Evolutionary conservation across 2,329 filamentous ascomycete species (phyloP).

Genomic region (Sporothrix pallida): DNA sequence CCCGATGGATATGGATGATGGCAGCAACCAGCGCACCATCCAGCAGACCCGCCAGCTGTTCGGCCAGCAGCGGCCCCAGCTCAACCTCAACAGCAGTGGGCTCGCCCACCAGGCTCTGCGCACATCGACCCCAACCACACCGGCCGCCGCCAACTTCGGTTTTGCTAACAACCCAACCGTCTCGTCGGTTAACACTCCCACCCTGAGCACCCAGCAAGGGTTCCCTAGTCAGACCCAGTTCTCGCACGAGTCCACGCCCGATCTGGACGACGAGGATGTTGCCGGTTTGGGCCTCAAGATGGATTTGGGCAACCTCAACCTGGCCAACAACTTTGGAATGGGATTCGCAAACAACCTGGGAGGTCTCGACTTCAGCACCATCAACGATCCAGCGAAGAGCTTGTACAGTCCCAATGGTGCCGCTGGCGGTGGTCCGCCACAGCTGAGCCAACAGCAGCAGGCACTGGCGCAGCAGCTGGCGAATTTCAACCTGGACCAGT

Average conservation of each 20-base stretch:
- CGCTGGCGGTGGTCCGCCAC: conserved; percentile 45
- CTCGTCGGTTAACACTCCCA: conserved; percentile 95
- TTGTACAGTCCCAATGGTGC: conserved; percentile 85
- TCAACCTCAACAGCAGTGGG: conserved; percentile 80
- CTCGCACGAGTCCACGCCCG: conserved; percentile 57
- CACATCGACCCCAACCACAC: conserved; percentile 85
- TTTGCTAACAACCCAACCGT: conserved; percentile 94
- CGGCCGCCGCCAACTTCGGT: conserved; percentile 75
- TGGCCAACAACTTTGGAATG: conserved; percentile 55
- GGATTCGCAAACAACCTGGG: conserved; percentile 56
- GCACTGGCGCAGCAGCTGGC: conserved; percentile 71
- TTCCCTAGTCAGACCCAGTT: conserved; percentile 62
- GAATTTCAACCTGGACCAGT: conserved; percentile 75
- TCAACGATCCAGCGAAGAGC: conserved; percentile 93
- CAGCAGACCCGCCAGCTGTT: conserved; percentile 74
- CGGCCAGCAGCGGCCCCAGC: conserved; percentile 69
- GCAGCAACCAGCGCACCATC: conserved; percentile 60
- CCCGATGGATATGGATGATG: conserved; percentile 66
- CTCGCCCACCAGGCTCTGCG: conserved; percentile 78
- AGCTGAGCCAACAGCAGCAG: conserved; percentile 66
- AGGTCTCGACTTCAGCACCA: conserved; percentile 62
- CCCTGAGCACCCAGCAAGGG: conserved; percentile 75
- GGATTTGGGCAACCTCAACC: conserved; percentile 64
- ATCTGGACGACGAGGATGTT: conserved; percentile 74
- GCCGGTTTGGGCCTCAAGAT: conserved; percentile 64